phyloP scores from a whole-genome alignment of 345 rosid species.

The Geranium rotundifolium region DNA sequence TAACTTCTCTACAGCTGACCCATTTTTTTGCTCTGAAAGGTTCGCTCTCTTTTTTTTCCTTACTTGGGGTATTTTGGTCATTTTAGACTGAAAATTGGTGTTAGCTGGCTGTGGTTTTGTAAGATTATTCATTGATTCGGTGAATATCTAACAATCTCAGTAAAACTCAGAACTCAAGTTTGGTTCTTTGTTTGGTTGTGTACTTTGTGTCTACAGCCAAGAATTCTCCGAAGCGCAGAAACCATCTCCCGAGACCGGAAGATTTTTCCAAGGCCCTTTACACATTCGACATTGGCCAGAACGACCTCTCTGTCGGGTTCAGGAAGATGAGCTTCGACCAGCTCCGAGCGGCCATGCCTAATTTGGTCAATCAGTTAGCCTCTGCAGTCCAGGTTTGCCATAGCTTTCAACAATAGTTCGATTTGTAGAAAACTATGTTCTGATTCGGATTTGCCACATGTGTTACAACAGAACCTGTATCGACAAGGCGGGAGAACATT shows the following conservation, averaged over 20 bases:
- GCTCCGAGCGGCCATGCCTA: conserved; percentile 58
- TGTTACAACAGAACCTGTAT: conserved; percentile 30
- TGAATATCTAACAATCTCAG: no score
- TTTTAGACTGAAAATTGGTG: no score
- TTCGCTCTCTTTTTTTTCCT: no score
- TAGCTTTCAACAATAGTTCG: neutral
- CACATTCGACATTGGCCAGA: conserved; percentile 90
- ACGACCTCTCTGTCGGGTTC: conserved; percentile 84
- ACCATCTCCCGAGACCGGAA: conserved; percentile 56
- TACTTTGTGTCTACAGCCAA: conserved; percentile 27
- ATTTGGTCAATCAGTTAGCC: conserved; percentile 60
- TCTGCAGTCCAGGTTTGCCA: conserved; percentile 55
- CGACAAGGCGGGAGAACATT: conserved; percentile 48
- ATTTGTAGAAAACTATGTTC: neutral
- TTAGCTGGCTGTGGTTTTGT: no score
- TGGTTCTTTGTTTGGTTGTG: neutral
- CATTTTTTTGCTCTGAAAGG: no score
- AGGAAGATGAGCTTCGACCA: conserved; percentile 59
- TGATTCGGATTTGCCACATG: neutral
- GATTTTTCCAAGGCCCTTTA: conserved; percentile 77
- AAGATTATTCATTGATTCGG: no score
- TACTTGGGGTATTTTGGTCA: no score
- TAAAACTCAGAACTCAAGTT: no score
- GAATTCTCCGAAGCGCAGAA: conserved; percentile 27
- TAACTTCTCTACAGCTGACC: no score